Base-by-base conservation (phyloP, 2,329 filamentous ascomycete genomes). In the Aspergillus hiratsukae region DNA sequence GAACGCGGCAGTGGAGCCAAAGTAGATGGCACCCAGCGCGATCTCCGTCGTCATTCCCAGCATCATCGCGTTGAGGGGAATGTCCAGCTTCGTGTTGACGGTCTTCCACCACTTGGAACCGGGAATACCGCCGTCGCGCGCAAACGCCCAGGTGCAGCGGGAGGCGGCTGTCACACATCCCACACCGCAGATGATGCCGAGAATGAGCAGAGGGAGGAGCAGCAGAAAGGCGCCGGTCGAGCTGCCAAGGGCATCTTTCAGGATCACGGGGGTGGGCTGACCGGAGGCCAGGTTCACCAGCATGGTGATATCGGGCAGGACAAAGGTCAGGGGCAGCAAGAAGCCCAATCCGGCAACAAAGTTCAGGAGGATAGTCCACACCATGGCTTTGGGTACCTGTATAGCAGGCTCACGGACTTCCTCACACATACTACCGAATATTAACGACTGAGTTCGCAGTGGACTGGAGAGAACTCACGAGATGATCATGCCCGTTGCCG, bases 1-100 rank as follows among this genome's bases (percentile, higher is more conserved):
- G 77, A 91, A 92, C 0, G 89, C 89, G 0, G 87, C 87, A 0
- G 83, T 81, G 1, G 85, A 88, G n/a, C 89, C 89, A 61, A 91
- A 90, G 76, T 89, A 91, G 70, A 91, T 90, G 57, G 87, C 80
- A 0, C 88, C 88, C 0, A 92, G 81, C 19, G 89, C 73, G 62
- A 85, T 88, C 69, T 89, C 86, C 50, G 91, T 82, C 0, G 80
- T 68, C 0, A 87, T 87, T 0, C 87, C 88, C 2, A 92, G 77
- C 4, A 84, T 74, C 17, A 91, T 78, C 0, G 85, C 87, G 76
- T 81, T 84, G 6, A 92, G 74, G 0, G 89, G 89, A 51, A 92
- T 84, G 55, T 86, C 84, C 45, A 89, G 80, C 1, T 74, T 77
- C 58, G 78, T 78, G 72, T 88, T 82, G 49, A 91, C 87, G 40